Conservation (phyloP, 352 stramenopile genomes). For the Hyaloperonospora arabidopsidis region DNA sequence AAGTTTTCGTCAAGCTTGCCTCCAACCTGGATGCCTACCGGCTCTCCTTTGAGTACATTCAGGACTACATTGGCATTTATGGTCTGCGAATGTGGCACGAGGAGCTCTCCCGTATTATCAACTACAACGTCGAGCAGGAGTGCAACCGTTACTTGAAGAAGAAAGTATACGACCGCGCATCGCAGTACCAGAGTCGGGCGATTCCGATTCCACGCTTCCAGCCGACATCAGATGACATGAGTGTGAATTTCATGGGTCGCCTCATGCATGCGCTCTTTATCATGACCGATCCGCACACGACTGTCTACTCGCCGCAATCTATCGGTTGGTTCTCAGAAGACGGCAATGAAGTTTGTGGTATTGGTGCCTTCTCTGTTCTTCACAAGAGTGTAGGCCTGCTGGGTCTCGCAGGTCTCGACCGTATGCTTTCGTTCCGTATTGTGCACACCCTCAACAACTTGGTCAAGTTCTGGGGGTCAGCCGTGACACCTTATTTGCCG, state of each 20-base stretch:
- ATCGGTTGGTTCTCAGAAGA: constrained; percentile 89
- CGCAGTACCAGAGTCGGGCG: constrained; percentile 86
- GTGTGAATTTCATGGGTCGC: constrained; percentile 90
- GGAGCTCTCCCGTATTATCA: constrained; percentile 91
- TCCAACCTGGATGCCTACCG: constrained; percentile 86
- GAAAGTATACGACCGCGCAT: constrained; percentile 87
- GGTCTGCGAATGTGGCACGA: constrained; percentile 94
- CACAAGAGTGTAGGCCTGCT: constrained; percentile 88
- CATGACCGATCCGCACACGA: constrained; percentile 88
- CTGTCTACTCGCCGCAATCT: constrained; percentile 88
- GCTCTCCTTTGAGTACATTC: constrained; percentile 91
- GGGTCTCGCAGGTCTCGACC: constrained; percentile 87
- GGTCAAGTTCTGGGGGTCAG: constrained; percentile 88
- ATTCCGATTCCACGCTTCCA: constrained; percentile 91
- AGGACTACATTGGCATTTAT: constrained; percentile 94
- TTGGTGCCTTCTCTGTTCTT: constrained; percentile 83
- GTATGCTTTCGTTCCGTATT: constrained; percentile 89
- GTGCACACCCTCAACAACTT: constrained; percentile 91
- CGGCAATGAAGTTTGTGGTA: constrained; percentile 82
- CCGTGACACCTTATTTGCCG: constrained; percentile 84
- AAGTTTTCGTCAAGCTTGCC: constrained; percentile 78
- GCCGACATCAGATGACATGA: constrained; percentile 73
- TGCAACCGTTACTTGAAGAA: constrained; percentile 93
- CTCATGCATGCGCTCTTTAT: constrained; percentile 88
- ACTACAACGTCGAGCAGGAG: constrained; percentile 94